Conservation (phyloP, 2,329 filamentous ascomycete genomes). For the Fusarium sp. region DNA sequence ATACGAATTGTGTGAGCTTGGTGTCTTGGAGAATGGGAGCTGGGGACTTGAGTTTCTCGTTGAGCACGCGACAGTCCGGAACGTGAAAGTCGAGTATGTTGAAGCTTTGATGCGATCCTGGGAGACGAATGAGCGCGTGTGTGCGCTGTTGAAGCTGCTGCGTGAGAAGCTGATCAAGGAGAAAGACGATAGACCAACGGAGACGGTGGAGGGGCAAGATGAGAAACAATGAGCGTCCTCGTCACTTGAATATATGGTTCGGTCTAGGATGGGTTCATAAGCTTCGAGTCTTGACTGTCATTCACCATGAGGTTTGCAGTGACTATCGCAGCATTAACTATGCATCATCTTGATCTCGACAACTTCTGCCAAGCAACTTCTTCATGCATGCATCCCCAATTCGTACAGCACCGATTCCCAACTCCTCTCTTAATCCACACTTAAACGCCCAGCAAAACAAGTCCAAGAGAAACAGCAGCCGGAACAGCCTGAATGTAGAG, state of each 20-base stretch:
- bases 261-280: no score
- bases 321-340: no score
- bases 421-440: not conserved
- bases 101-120: not conserved
- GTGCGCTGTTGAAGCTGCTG: not conserved
- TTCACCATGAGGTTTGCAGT: no score
- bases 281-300: no score
- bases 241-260: no score
- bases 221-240: not conserved
- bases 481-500: slow-evolving; percentile 54
- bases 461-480: slow-evolving; percentile 43
- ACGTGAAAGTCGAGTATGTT: not conserved
- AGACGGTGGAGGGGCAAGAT: not conserved
- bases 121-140: no score
- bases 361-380: not conserved
- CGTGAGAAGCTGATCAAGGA: not conserved
- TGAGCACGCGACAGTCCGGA: slow-evolving; percentile 1
- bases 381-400: not conserved
- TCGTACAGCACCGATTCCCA: not conserved
- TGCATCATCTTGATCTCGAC: no score
- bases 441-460: slow-evolving; percentile 41
- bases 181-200: not conserved
- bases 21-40: not conserved
- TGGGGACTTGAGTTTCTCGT: slow-evolving; percentile 8
- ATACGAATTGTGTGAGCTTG: not conserved